phyloP scores from a whole-genome alignment of 345 rosid species.

The Gossypium bickii region DNA sequence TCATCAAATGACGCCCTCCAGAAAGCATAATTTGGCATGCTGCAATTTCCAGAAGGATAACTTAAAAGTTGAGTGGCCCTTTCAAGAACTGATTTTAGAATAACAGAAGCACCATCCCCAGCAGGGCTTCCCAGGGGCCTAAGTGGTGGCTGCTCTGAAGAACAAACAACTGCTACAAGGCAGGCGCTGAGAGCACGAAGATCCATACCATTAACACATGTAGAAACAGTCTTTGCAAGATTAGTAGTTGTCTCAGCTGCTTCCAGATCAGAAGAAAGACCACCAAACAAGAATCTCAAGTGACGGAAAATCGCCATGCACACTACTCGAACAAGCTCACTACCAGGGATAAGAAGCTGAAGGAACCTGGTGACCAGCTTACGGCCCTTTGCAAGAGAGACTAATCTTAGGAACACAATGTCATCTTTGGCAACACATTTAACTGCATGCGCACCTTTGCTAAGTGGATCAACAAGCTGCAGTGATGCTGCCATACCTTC shows the following conservation, averaged over 20 bases:
- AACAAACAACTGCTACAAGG: conserved; percentile 95
- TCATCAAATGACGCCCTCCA: conserved; percentile 98
- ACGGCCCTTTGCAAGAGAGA: conserved; percentile 78
- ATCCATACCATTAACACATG: conserved; percentile 74
- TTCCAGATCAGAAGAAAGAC: conserved; percentile 51
- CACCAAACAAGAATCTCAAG: conserved; percentile 83
- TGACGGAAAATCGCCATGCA: conserved; percentile 95
- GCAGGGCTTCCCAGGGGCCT: conserved; percentile 86
- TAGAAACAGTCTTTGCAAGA: conserved; percentile 63
- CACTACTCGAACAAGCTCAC: conserved; percentile 72
- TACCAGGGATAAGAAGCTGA: conserved; percentile 80
- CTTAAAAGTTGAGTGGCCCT: conserved; percentile 69
- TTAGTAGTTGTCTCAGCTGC: conserved; percentile 63
- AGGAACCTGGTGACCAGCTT: conserved; percentile 64
- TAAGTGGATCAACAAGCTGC: conserved; percentile 90
- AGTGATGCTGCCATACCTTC: conserved; percentile 86
- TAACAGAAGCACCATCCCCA: conserved; percentile 80
- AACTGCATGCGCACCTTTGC: conserved; percentile 46
- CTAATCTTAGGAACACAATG: conserved; percentile 71
- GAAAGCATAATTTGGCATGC: conserved; percentile 54
- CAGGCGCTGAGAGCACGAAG: conserved; percentile 84
- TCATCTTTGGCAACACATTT: conserved; percentile 71
- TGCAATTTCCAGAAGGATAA: conserved; percentile 43
- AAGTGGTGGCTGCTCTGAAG: conserved; percentile 95
- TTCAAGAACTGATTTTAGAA: conserved; percentile 77